Percentiles rank a stretch among this genome's conserved stretches.
These are phyloP conservation scores for Alternaria dauci DNA, from an alignment of 2,329 filamentous ascomycete species.

Conservation along the genomic window DNA sequence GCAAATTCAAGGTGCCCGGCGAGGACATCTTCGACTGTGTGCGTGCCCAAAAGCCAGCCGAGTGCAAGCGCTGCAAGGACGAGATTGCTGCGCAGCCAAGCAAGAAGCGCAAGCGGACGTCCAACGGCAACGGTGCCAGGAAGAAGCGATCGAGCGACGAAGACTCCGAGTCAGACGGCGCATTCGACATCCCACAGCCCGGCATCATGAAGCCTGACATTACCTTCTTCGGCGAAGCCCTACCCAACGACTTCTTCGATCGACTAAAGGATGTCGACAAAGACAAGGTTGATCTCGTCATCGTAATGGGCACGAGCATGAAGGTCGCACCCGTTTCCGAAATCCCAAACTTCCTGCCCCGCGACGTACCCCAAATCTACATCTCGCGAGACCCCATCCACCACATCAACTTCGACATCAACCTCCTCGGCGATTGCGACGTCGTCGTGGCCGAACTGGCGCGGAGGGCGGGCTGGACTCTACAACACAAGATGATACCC, in stretches of 20 bases:
- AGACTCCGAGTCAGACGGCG: conserved; percentile 65
- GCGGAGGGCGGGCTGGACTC: conserved; percentile 78
- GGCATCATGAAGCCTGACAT: conserved; percentile 97
- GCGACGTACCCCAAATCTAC: conserved; percentile 87
- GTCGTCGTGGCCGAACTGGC: conserved; percentile 88
- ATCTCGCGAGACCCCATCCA: conserved; percentile 83
- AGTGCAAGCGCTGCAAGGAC: conserved; percentile 75
- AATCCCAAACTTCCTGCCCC: conserved; percentile 80
- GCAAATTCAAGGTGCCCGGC: conserved; percentile 75
- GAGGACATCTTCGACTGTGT: conserved; percentile 83
- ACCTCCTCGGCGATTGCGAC: conserved; percentile 95
- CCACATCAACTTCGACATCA: conserved; percentile 96
- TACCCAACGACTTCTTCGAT: conserved; percentile 82
- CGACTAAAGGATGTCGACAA: conserved; percentile 84
- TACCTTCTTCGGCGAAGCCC: conserved; percentile 93
- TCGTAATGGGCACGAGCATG: conserved; percentile 94
- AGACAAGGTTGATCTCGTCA: conserved; percentile 82
- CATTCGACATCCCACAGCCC: conserved; percentile 71
- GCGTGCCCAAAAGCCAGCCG: conserved; percentile 75
- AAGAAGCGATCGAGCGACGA: conserved; percentile 61
- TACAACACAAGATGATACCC: conserved; percentile 86
- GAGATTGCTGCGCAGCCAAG: conserved; percentile 60
- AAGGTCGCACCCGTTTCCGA: conserved; percentile 96
- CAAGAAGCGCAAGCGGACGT: conserved; percentile 62
- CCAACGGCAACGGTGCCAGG: conserved; percentile 53